phyloP scores from a whole-genome alignment of 345 rosid species.

The Gossypium anomalum region DNA sequence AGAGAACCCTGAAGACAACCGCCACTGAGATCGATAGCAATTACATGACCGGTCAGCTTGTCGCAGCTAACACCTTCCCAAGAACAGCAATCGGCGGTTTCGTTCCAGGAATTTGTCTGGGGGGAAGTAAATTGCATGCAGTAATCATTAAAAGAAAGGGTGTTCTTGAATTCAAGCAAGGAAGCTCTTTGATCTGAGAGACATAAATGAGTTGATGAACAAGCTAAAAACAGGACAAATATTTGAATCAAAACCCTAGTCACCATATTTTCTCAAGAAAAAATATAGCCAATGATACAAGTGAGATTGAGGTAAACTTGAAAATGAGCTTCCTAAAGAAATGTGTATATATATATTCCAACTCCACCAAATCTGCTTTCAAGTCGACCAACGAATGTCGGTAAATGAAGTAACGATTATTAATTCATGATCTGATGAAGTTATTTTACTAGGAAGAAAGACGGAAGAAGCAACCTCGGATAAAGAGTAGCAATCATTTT shows the following conservation, averaged over 20 bases:
- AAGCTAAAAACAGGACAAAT: neutral
- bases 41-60: neutral
- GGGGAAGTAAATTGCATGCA: neutral
- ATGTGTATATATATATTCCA: too few relatives aligned
- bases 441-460: too few relatives aligned
- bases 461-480: too few relatives aligned
- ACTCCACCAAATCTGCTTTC: too few relatives aligned
- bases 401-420: too few relatives aligned
- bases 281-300: neutral
- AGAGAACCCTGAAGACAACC: neutral
- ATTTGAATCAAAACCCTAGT: neutral
- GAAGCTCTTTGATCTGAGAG: conserved; percentile 2
- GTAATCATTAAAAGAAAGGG: neutral
- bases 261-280: neutral
- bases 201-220: neutral
- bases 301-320: neutral
- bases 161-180: neutral
- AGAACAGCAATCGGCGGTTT: conserved; percentile 25
- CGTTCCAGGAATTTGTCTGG: conserved; percentile 16
- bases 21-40: conserved; percentile 19
- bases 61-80: conserved; percentile 32
- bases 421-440: too few relatives aligned
- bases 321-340: neutral
- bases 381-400: too few relatives aligned
- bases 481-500: too few relatives aligned